phyloP scores from a whole-genome alignment of 2,329 filamentous ascomycete genomes.

The Colletotrichum camelliae region DNA sequence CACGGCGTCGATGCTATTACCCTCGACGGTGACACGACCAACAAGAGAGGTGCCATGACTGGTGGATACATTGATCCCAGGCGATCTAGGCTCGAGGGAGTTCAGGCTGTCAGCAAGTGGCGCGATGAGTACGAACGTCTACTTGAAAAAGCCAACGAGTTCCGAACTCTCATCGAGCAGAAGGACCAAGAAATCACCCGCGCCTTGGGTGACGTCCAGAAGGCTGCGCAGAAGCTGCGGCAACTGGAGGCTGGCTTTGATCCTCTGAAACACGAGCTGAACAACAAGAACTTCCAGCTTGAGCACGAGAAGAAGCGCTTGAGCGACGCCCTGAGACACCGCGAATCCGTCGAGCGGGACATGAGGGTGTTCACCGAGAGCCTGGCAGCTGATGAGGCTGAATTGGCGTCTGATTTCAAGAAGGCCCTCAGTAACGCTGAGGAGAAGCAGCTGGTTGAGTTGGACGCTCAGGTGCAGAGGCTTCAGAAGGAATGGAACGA shows the following conservation, averaged over 20 bases:
- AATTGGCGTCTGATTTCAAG: slow-evolving; percentile 87
- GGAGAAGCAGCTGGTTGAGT: slow-evolving; percentile 77
- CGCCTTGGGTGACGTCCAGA: slow-evolving; percentile 83
- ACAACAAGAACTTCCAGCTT: slow-evolving; percentile 75
- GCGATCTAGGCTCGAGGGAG: slow-evolving; percentile 85
- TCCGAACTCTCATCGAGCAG: slow-evolving; percentile 73
- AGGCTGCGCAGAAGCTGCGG: slow-evolving; percentile 77
- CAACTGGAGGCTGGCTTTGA: slow-evolving; percentile 85
- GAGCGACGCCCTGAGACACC: slow-evolving; percentile 68
- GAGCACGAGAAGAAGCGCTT: slow-evolving; percentile 76
- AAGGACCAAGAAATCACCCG: slow-evolving; percentile 90
- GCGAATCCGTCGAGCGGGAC: slow-evolving; percentile 74
- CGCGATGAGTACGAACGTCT: slow-evolving; percentile 76
- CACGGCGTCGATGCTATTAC: slow-evolving; percentile 94
- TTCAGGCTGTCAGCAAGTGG: slow-evolving; percentile 76
- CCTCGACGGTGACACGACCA: slow-evolving; percentile 90
- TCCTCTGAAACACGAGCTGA: slow-evolving; percentile 78
- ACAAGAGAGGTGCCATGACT: slow-evolving; percentile 93
- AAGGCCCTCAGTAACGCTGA: slow-evolving; percentile 86
- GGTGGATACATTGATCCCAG: slow-evolving; percentile 91
- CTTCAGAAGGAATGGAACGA: slow-evolving; percentile 80
- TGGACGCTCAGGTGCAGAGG: slow-evolving; percentile 73
- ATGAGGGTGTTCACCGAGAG: slow-evolving; percentile 80
- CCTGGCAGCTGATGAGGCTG: slow-evolving; percentile 77
- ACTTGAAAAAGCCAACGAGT: slow-evolving; percentile 65